Percentiles rank a stretch among this genome's conserved stretches.
Conservation (phyloP, 306 rosid species). For the Fragaria vesca region DNA sequence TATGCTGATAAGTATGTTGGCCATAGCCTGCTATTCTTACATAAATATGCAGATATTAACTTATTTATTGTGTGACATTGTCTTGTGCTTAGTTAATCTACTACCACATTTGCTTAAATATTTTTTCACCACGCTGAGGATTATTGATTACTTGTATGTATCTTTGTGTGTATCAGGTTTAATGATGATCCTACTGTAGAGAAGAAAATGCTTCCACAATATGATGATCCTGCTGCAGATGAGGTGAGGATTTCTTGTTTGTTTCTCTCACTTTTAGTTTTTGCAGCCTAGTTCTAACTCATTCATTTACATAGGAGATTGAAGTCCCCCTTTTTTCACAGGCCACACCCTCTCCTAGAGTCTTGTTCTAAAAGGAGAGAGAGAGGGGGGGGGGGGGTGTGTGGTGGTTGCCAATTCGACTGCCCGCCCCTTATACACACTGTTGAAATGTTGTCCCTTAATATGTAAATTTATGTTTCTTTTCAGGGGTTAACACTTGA, state of each 20-base stretch:
- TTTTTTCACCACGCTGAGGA: not conserved
- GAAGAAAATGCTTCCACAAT: slow-evolving; percentile 88
- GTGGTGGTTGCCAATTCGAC: not conserved
- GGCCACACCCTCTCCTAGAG: no score
- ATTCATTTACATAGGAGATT: no score
- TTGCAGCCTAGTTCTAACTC: not conserved
- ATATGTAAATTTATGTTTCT: slow-evolving; percentile 23
- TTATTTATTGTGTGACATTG: not conserved
- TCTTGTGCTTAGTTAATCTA: not conserved
- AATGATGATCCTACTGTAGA: slow-evolving; percentile 72
- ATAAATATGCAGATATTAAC: not conserved
- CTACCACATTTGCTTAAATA: not conserved
- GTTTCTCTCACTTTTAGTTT: slow-evolving; percentile 4
- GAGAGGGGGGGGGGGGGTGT: no score
- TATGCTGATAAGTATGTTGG: slow-evolving; percentile 80
- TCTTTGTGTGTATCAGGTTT: slow-evolving; percentile 56
- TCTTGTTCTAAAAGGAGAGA: no score
- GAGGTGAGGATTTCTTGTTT: slow-evolving; percentile 48
- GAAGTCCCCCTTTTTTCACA: not conserved
- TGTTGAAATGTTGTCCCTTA: slow-evolving; percentile 3
- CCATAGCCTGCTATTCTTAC: not conserved
- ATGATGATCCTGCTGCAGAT: slow-evolving; percentile 76
- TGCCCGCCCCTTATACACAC: not conserved
- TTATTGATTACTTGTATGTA: slow-evolving; percentile 15
- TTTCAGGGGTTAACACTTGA: slow-evolving; percentile 78